Base-by-base conservation (phyloP, 2,329 filamentous ascomycete genomes). In the Colletotrichum tropicale region DNA sequence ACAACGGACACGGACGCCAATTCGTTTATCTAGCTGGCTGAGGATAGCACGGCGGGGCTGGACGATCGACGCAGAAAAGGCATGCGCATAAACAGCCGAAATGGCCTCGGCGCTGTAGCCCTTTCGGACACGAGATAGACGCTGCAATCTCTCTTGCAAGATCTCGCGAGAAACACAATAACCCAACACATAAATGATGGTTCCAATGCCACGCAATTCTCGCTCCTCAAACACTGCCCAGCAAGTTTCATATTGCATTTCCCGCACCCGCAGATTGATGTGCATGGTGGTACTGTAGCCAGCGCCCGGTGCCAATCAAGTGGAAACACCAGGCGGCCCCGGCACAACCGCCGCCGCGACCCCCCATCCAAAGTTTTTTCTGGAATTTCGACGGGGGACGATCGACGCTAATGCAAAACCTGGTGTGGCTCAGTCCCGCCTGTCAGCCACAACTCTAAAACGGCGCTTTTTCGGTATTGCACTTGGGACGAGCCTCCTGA, bases 381-480 rank as follows among this genome's bases (percentile, higher is more conserved):
- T 75, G 69, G 62, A 75, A 68, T 64, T 73, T 34, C 69, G 69
- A 58, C 36, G 36, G 58, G 66, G 38, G 58, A 62, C 65, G 74
- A 76, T 76, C 74, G 70, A 38, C 71, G 74, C 74, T 76, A 76
- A 76, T 75, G 74, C 74, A 61, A 66, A 65, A 70, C 10, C 21
- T 66, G 48, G 18, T 76, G 74, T 76, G 74, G 74, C 74, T 74
- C 55, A 76, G 60, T 66, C 71, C 65, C 71, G 71, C 16, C 43
- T 65, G 66, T 75, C 74, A 76, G 74, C 74, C 74, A 76, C 74
- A 76, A 76, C 71, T 74, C 55, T 76, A 76, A 76, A 75, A 72
- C 70, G 70, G 70, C 62, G 62, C 69, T 67, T 75, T 62, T 38
- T 75, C 70, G 64, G 69, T 26, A 36, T 73, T 62, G 28, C 21